Percentiles rank a stretch among this genome's conserved stretches.
These are phyloP conservation scores for Apiotrichum porosum DNA, from an alignment of 1,284 basidiomycete genomes.

Conservation along the genomic window DNA sequence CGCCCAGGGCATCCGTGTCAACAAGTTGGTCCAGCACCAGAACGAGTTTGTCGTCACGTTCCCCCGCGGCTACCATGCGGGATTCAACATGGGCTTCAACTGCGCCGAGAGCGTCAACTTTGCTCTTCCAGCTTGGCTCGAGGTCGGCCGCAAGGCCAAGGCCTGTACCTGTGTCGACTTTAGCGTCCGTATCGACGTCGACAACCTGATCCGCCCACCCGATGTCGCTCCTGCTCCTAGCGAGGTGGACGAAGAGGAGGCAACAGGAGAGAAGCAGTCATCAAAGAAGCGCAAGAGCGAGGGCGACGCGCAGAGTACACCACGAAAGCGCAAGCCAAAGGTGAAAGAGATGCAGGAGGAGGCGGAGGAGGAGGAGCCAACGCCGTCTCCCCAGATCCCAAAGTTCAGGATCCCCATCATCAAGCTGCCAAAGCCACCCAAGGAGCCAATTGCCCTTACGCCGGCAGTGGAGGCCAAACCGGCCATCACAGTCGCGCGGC, in stretches of 20 bases:
- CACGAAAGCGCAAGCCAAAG: neutral
- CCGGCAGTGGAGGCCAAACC: neutral
- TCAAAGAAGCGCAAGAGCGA: neutral
- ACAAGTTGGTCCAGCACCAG: slow-evolving; percentile 79
- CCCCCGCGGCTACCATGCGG: slow-evolving; percentile 89
- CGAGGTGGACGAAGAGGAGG: neutral
- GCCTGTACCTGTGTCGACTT: slow-evolving; percentile 76
- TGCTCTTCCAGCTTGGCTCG: slow-evolving; percentile 90
- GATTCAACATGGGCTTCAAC: slow-evolving; percentile 95
- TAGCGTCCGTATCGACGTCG: slow-evolving; percentile 88
- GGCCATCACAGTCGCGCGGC: neutral
- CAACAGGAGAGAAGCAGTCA: neutral
- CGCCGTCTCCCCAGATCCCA: no score
- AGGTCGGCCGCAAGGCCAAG: slow-evolving; percentile 75
- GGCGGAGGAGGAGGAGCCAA: neutral
- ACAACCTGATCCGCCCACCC: slow-evolving; percentile 64
- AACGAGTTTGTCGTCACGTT: slow-evolving; percentile 96
- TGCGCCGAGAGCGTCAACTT: slow-evolving; percentile 98
- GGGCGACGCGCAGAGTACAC: neutral
- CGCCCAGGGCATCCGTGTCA: slow-evolving; percentile 75
- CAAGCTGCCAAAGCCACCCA: slow-evolving; percentile 10
- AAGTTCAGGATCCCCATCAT: slow-evolving; percentile 8
- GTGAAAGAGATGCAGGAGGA: slow-evolving; percentile 1
- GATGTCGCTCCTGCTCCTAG: neutral
- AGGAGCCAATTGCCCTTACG: slow-evolving; percentile 13